A percentile compares a stretch with the other conserved stretches of the same genome.
These are phyloP conservation scores for Theobroma cacao DNA, from an alignment of 345 rosid species.

Conservation along the genomic window DNA sequence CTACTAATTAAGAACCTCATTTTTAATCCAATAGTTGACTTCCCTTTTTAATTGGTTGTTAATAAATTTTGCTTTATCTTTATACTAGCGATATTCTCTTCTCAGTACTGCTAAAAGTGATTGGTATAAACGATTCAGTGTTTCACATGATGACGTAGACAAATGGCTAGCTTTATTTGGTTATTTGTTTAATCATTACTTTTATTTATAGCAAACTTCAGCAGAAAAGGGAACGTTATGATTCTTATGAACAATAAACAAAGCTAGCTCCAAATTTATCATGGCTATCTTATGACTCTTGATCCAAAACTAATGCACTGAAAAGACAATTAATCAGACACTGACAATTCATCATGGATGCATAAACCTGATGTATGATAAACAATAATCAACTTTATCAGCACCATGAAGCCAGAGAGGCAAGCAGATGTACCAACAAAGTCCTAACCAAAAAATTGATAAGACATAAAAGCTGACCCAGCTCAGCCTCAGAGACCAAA, in stretches of 20 bases:
- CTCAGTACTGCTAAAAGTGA: background rate
- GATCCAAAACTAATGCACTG: background rate
- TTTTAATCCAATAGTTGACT: background rate
- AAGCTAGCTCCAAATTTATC: background rate
- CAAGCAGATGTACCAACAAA: background rate
- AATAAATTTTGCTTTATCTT: background rate
- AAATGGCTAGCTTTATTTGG: background rate
- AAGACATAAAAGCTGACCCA: background rate
- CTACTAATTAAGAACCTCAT: background rate
- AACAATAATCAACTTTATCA: background rate
- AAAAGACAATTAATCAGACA: background rate
- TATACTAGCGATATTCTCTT: background rate
- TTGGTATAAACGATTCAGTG: background rate
- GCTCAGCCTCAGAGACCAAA: background rate
- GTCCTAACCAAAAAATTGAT: background rate
- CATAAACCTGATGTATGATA: background rate
- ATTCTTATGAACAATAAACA: background rate
- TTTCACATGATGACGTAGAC: background rate
- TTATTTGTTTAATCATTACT: background rate
- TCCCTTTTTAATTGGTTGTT: background rate
- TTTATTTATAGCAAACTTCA: conserved; percentile 1
- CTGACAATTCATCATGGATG: background rate
- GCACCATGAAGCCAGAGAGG: background rate
- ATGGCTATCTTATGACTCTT: background rate
- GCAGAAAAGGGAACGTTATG: background rate